Evolutionary conservation across 1,139 yeast genomes (phyloP).

Genomic region (Kodamaea alishanica): DNA sequence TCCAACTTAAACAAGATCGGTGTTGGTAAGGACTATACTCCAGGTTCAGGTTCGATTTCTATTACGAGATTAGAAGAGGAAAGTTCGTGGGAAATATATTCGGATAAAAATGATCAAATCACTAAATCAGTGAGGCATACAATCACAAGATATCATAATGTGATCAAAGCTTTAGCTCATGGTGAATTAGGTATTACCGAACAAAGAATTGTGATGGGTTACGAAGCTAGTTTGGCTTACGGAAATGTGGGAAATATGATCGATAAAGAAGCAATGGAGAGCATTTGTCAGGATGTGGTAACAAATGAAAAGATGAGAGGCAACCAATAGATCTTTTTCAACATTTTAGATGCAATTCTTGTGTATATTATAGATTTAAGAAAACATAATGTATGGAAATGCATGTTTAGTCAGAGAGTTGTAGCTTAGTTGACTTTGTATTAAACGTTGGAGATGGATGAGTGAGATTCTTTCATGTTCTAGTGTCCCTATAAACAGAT

Average conservation of each 20-base stretch:
- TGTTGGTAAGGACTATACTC: conserved; percentile 45
- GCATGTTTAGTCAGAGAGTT: neutral
- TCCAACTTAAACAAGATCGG: conserved; percentile 29
- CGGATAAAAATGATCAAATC: conserved; percentile 80
- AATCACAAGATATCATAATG: conserved; percentile 81
- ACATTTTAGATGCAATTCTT: too few relatives aligned
- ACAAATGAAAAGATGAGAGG: conserved; percentile 75
- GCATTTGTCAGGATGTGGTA: conserved; percentile 72
- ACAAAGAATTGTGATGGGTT: conserved; percentile 71
- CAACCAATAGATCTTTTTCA: neutral
- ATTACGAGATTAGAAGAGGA: conserved; percentile 91
- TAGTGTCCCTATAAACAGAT: too few relatives aligned
- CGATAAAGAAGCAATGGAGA: conserved; percentile 70
- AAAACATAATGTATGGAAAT: neutral
- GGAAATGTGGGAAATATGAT: conserved; percentile 70
- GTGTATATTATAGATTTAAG: neutral
- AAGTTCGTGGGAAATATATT: conserved; percentile 92
- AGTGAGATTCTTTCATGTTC: too few relatives aligned
- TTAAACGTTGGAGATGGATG: too few relatives aligned
- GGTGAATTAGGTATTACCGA: conserved; percentile 88
- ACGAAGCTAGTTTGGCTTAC: conserved; percentile 84
- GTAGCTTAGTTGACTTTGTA: too few relatives aligned
- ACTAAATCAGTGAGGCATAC: conserved; percentile 60
- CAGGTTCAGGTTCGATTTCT: conserved; percentile 61
- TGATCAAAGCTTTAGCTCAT: conserved; percentile 72